phyloP scores from a whole-genome alignment of 2,329 filamentous ascomycete genomes.

The Trichophyton simii region DNA sequence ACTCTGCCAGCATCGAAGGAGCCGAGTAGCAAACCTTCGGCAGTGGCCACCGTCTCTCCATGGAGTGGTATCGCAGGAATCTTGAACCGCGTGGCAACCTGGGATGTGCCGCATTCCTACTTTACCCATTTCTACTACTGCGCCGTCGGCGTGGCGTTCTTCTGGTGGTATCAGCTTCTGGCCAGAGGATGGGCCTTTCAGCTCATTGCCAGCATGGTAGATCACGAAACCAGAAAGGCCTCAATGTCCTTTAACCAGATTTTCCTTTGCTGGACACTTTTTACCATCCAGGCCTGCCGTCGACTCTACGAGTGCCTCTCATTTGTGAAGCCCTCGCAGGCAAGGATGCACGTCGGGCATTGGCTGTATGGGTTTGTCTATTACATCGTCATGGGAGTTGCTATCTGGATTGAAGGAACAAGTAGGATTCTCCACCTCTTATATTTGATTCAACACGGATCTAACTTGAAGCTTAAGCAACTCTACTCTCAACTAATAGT shows the following conservation, averaged over 20 bases:
- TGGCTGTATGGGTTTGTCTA: constrained; percentile 68
- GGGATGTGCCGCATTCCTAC: constrained; percentile 72
- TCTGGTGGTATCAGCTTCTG: constrained; percentile 59
- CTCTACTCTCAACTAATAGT: constrained; percentile 8
- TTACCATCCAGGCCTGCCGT: constrained; percentile 61
- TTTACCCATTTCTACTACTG: constrained; percentile 78
- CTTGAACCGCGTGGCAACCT: constrained; percentile 40
- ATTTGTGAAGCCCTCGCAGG: constrained; percentile 54
- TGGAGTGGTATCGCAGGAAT: constrained; percentile 12
- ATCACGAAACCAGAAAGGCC: constrained; percentile 21
- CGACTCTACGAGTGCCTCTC: constrained; percentile 62
- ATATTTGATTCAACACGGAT: neutral
- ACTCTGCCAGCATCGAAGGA: constrained; percentile 20
- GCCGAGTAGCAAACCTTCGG: constrained; percentile 6
- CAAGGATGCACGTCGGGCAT: constrained; percentile 74
- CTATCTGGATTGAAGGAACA: constrained; percentile 74
- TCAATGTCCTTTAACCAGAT: constrained; percentile 53
- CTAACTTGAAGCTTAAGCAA: constrained; percentile 3
- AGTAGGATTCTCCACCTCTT: constrained; percentile 37
- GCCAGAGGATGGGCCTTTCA: constrained; percentile 43
- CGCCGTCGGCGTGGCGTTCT: constrained; percentile 55
- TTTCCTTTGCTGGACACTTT: constrained; percentile 54
- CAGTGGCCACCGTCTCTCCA: neutral
- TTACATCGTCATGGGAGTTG: constrained; percentile 60
- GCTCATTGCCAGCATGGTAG: constrained; percentile 34